phyloP scores from a whole-genome alignment of 192 early-diverging fungal species.

The Gonapodya sp. region DNA sequence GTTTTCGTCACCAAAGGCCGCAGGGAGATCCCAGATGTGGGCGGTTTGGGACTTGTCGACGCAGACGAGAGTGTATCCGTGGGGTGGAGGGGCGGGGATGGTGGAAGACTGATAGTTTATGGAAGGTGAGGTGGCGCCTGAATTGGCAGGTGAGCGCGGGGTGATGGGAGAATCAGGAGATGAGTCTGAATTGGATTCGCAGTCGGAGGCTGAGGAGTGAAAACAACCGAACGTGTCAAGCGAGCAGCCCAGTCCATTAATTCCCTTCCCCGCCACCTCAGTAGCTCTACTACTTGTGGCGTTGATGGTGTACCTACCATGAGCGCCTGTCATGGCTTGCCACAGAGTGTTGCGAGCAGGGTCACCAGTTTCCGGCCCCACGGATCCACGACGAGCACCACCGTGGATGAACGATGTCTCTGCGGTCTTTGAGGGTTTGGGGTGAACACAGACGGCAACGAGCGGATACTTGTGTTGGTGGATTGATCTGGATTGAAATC shows the following conservation, averaged over 20 bases:
- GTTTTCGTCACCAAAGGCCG: not conserved
- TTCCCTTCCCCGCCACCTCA: not conserved
- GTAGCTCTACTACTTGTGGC: not conserved
- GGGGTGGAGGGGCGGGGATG: too few relatives aligned
- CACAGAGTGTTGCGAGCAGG: too few relatives aligned
- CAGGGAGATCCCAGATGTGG: not conserved
- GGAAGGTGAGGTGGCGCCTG: too few relatives aligned
- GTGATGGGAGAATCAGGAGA: not conserved
- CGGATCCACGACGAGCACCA: not conserved
- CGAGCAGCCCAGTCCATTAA: too few relatives aligned
- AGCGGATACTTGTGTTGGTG: not conserved
- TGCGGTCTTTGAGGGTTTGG: not conserved
- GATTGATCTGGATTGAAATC: not conserved
- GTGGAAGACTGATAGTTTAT: too few relatives aligned
- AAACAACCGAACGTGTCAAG: too few relatives aligned
- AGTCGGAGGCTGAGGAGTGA: not conserved
- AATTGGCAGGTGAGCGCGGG: too few relatives aligned
- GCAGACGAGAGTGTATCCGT: not conserved
- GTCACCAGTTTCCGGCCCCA: not conserved
- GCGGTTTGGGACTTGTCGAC: not conserved
- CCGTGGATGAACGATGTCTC: not conserved
- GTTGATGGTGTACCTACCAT: too few relatives aligned
- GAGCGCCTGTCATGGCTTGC: too few relatives aligned
- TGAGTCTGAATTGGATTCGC: not conserved
- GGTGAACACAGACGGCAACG: not conserved